Base-by-base conservation (phyloP, 257 asterid species). In the Solanum acaule region DNA sequence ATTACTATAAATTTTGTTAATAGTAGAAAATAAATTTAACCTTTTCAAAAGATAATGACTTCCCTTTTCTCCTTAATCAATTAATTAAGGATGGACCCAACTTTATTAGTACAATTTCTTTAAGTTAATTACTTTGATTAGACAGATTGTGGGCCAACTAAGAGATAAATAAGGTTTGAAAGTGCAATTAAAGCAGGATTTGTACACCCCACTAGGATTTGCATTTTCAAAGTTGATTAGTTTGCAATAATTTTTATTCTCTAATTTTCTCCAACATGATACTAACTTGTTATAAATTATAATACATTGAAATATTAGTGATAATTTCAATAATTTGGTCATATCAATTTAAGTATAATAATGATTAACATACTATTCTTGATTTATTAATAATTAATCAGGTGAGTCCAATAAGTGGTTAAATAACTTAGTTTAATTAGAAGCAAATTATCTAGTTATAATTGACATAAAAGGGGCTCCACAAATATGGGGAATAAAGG, bases 181-280 rank as follows among this genome's bases (percentile, higher is more conserved):
- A 59, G 84, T 25, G 49, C 59, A 49, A 25, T 52, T 38, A 67
- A 85, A 87, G 67, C 10, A 33, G 23, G 87, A 90, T 88, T 84
- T 77, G 86, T 52, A 77, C 89, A 89, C 93, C 90, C 92, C 93
- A 89, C 91, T 35, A 14, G 44, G 89, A 72, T 87, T 86, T 87
- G 68, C 65, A 61, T 84, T 7, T 15, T 78, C n/a, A 25, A 25
- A 72, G 37, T 42, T 78, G 63, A 40, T 56, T 78, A 78, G 13
- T 78, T 25, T 42, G 85, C 68, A 27, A 75, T 15, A 27, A 16
- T 27, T 44, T 25, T 8, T 27, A 79, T 79, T 44, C 85, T 79
- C 85, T 46, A 44, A 22, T 44, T 85, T 27, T 85, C 78, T 63
- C 44, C 46, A 88, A 44, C 29, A 42, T 40, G 84, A 86, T 75